phyloP scores from a whole-genome alignment of 2,329 filamentous ascomycete species.

The Botrytis medusae region DNA sequence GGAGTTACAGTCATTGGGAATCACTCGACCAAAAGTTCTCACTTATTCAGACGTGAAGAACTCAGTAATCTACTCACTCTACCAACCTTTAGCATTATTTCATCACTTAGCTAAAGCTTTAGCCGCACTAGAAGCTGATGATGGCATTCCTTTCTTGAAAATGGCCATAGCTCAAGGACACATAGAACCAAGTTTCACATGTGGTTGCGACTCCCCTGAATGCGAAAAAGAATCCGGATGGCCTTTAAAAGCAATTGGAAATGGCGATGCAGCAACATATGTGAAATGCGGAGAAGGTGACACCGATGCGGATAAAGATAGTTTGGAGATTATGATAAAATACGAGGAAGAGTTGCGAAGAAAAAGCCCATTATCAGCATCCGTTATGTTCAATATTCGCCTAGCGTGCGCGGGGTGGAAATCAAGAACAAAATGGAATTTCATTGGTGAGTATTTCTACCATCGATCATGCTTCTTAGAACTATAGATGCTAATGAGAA shows the following conservation, averaged over 20 bases:
- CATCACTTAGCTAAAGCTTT: constrained; percentile 35
- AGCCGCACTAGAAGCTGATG: constrained; percentile 39
- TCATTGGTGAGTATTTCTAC: background rate
- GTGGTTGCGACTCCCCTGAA: constrained; percentile 28
- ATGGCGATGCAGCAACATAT: constrained; percentile 40
- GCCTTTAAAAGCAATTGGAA: constrained; percentile 32
- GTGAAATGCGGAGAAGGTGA: constrained; percentile 44
- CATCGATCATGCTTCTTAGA: background rate
- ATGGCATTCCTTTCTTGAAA: constrained; percentile 45
- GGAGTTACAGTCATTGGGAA: constrained; percentile 21
- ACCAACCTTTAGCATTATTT: constrained; percentile 36
- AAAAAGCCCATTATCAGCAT: background rate
- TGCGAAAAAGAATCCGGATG: constrained; percentile 28
- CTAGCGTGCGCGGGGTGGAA: constrained; percentile 27
- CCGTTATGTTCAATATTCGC: background rate
- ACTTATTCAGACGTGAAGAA: constrained; percentile 36
- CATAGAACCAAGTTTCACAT: constrained; percentile 34
- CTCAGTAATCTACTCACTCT: constrained; percentile 35
- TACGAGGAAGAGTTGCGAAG: constrained; percentile 38
- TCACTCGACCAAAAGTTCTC: constrained; percentile 34
- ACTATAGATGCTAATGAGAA: background rate
- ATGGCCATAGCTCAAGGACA: constrained; percentile 27
- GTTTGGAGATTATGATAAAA: constrained; percentile 39
- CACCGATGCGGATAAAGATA: constrained; percentile 43
- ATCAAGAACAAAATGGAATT: constrained; percentile 9